A percentile compares a stretch with the other conserved stretches of the same genome.
Conservation (phyloP, 1,139 yeast genomes). For the Lipomyces yarrowii region DNA sequence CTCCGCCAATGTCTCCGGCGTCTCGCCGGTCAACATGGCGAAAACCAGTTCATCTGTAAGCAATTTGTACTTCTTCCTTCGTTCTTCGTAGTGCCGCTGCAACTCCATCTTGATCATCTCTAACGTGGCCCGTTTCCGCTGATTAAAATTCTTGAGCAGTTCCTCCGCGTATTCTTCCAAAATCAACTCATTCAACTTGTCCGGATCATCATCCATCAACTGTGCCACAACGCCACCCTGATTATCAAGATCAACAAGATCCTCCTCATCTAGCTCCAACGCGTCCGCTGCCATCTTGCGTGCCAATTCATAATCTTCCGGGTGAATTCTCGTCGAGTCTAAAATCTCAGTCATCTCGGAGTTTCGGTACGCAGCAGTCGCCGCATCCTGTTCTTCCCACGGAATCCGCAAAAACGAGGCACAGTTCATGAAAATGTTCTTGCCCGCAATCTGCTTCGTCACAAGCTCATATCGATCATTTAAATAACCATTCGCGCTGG, state of each 20-base stretch:
- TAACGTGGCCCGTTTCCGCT: constrained; percentile 77
- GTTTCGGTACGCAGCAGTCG: constrained; percentile 42
- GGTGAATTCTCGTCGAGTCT: constrained; percentile 96
- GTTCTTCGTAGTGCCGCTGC: constrained; percentile 82
- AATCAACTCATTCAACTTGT: constrained; percentile 82
- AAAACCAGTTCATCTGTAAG: constrained; percentile 74
- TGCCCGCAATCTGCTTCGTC: constrained; percentile 75
- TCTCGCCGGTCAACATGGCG: constrained; percentile 88
- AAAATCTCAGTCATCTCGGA: constrained; percentile 73
- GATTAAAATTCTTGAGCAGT: constrained; percentile 73
- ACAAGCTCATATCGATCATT: constrained; percentile 76
- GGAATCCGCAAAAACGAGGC: constrained; percentile 88
- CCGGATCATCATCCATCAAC: constrained; percentile 79
- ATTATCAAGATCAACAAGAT: constrained; percentile 73
- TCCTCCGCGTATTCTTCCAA: constrained; percentile 94
- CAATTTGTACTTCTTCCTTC: constrained; percentile 70
- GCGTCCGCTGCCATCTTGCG: constrained; percentile 98
- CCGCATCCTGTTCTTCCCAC: constrained; percentile 50
- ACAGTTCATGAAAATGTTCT: constrained; percentile 84
- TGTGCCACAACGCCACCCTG: constrained; percentile 77
- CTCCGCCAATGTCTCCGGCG: constrained; percentile 63
- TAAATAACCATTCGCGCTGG: constrained; percentile 64
- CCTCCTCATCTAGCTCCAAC: constrained; percentile 92
- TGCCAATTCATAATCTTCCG: constrained; percentile 95
- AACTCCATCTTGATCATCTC: constrained; percentile 89